Conservation (phyloP, 345 rosid genomes). For the Lepidium sativum region DNA sequence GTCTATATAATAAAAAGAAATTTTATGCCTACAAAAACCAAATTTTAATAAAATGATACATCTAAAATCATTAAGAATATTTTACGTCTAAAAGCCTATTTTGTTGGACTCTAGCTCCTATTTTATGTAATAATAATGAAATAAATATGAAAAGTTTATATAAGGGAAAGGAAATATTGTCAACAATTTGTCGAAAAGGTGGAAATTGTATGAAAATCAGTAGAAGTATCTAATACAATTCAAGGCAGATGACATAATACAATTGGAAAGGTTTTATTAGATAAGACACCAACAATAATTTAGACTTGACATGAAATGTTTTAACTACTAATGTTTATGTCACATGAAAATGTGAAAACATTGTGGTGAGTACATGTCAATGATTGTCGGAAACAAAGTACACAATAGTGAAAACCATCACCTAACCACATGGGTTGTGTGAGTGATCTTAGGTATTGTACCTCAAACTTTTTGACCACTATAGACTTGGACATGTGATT, state of each 20-base stretch:
- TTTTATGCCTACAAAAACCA: no score
- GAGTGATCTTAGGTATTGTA: neutral
- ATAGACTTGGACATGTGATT: neutral
- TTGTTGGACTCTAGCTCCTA: no score
- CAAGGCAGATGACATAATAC: neutral
- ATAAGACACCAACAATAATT: neutral
- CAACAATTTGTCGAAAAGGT: neutral
- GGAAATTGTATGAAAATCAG: neutral
- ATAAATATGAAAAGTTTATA: no score
- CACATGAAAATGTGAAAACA: conserved; percentile 15
- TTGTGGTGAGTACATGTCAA: conserved; percentile 17
- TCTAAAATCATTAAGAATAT: no score
- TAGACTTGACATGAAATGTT: neutral
- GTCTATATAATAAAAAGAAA: no score
- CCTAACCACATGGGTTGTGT: conserved; percentile 8
- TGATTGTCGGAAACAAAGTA: conserved; percentile 20
- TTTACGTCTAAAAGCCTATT: no score
- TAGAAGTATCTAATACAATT: neutral
- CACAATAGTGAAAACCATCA: neutral
- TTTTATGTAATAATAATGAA: no score
- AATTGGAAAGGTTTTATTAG: neutral
- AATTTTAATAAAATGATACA: no score
- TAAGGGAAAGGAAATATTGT: no score
- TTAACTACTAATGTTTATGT: neutral
- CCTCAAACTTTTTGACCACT: neutral